Percentiles rank a stretch among this genome's conserved stretches.
Conservation (phyloP, 306 rosid genomes). For the Pterocarpus santalinus region DNA sequence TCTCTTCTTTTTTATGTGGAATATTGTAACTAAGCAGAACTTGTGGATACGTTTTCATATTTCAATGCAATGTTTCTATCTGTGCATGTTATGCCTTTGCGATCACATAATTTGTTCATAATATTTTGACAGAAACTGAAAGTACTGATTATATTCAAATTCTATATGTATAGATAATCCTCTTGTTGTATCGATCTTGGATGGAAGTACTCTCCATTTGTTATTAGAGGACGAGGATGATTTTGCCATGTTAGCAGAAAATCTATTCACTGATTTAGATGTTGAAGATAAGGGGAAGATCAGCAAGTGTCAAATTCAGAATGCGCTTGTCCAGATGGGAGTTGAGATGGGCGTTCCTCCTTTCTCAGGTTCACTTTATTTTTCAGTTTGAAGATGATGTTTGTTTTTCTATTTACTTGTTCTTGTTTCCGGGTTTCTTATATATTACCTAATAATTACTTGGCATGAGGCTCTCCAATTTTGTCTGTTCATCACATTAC, state of each 20-base stretch:
- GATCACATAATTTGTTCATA: not conserved
- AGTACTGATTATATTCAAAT: slow-evolving; percentile 26
- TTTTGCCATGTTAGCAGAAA: slow-evolving; percentile 92
- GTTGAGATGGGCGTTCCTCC: slow-evolving; percentile 98
- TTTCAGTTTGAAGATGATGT: slow-evolving; percentile 5
- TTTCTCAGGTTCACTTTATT: slow-evolving; percentile 69
- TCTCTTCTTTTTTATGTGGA: not conserved
- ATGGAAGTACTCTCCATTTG: slow-evolving; percentile 72
- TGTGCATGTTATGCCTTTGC: not conserved
- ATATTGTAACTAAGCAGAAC: not conserved
- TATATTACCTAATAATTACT: slow-evolving; percentile 17
- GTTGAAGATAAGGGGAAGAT: slow-evolving; percentile 91
- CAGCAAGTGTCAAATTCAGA: slow-evolving; percentile 70
- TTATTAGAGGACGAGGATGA: slow-evolving; percentile 95
- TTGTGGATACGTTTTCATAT: slow-evolving; percentile 7
- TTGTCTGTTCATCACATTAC: slow-evolving; percentile 22
- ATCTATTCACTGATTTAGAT: slow-evolving; percentile 86
- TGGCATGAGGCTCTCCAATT: not conserved
- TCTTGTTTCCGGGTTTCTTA: not conserved
- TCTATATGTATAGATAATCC: slow-evolving; percentile 72
- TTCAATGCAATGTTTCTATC: not conserved
- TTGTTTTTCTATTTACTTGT: not conserved
- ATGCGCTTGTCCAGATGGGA: slow-evolving; percentile 88
- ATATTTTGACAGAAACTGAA: slow-evolving; percentile 8
- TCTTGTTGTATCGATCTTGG: slow-evolving; percentile 78